Percentiles rank a stretch among this genome's conserved stretches.
Evolutionary conservation across 1,284 basidiomycete species (phyloP).

Genomic region (Neonothopanus nambi): DNA sequence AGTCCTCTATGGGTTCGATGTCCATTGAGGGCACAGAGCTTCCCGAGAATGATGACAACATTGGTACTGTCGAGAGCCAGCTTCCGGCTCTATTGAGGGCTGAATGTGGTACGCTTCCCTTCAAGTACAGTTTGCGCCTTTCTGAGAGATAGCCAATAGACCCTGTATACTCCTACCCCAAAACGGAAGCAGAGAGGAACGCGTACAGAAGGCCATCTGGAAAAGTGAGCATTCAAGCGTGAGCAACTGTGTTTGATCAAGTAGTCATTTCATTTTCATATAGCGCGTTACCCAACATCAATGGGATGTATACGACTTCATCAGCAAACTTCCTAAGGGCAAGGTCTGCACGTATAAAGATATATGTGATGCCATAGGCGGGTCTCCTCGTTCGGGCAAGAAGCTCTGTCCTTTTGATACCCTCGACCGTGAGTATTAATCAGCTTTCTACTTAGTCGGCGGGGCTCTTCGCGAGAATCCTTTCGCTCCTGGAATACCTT

Average conservation of each 20-base stretch:
- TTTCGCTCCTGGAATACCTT: slow-evolving; percentile 64
- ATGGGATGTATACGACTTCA: slow-evolving; percentile 63
- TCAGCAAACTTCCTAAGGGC: slow-evolving; percentile 47
- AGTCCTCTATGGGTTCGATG: too few species aligned
- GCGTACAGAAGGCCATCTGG: slow-evolving; percentile 23
- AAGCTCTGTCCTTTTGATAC: background rate
- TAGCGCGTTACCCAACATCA: slow-evolving; percentile 52
- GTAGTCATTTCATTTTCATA: background rate
- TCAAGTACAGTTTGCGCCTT: too few species aligned
- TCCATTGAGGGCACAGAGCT: too few species aligned
- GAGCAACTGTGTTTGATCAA: too few species aligned
- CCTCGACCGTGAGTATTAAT: background rate
- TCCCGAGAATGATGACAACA: too few species aligned
- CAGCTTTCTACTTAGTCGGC: slow-evolving; percentile 45
- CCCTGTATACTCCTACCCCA: slow-evolving; percentile 29
- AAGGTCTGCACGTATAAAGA: slow-evolving; percentile 59
- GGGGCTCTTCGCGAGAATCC: slow-evolving; percentile 60
- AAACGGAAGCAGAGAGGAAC: slow-evolving; percentile 17
- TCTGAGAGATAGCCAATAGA: too few species aligned
- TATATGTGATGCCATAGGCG: slow-evolving; percentile 49
- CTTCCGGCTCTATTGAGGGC: too few species aligned
- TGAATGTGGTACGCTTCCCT: too few species aligned
- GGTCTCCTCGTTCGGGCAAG: slow-evolving; percentile 61
- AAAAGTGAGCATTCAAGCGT: slow-evolving; percentile 21
- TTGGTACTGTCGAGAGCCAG: too few species aligned